phyloP scores from a whole-genome alignment of 441 rosid genomes.

The Eutrema salsugineum region DNA sequence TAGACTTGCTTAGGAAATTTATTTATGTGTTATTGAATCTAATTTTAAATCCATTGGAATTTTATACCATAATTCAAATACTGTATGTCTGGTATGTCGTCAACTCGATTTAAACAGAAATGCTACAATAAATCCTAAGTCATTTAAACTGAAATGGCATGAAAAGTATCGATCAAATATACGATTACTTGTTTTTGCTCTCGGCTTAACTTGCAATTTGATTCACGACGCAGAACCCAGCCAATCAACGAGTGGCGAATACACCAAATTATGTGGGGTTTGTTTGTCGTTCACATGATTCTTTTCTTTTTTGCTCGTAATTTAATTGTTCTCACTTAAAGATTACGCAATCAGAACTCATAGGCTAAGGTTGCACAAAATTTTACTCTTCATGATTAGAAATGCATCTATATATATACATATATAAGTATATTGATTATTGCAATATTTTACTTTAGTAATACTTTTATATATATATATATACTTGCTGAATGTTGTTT shows the following conservation, averaged over 20 bases:
- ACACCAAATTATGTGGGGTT: slow-evolving; percentile 21
- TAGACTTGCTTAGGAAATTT: too few species aligned
- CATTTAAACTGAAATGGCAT: background rate
- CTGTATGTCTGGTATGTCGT: background rate
- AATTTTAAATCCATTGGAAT: background rate
- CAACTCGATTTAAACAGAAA: background rate
- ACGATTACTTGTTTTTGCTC: background rate
- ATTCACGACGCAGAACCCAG: background rate
- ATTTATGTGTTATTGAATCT: background rate
- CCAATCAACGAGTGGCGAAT: slow-evolving; percentile 13
- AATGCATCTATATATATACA: background rate
- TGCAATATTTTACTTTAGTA: background rate
- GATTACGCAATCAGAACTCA: slow-evolving; percentile 19
- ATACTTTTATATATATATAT: background rate
- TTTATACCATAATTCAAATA: background rate
- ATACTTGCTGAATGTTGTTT: background rate
- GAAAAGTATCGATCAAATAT: background rate
- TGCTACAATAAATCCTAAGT: too few species aligned
- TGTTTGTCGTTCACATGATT: slow-evolving; percentile 30
- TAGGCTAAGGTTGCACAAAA: slow-evolving; percentile 3
- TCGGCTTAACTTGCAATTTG: background rate
- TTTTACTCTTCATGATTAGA: slow-evolving; percentile 13
- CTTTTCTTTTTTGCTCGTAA: background rate
- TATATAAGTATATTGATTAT: background rate
- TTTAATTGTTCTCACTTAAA: slow-evolving; percentile 5